phyloP scores from a whole-genome alignment of 1,284 basidiomycete genomes.

The Meira nashicola region DNA sequence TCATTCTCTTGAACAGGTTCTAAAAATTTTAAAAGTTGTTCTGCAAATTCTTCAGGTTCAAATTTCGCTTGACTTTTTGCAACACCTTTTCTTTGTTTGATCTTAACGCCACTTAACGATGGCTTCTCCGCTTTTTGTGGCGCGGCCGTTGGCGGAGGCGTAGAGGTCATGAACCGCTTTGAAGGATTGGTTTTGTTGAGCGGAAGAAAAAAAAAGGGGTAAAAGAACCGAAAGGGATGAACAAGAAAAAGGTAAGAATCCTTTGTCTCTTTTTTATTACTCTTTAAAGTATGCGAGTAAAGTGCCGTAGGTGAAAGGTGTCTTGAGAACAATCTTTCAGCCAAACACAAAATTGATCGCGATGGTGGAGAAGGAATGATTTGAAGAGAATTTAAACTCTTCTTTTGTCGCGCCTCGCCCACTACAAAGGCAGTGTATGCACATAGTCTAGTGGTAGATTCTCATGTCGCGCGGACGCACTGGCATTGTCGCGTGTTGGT shows the following conservation, averaged over 20 bases:
- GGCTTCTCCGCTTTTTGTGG: constrained; percentile 17
- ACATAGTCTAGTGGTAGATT: too few relatives aligned
- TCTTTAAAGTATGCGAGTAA: too few relatives aligned
- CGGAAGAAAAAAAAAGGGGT: background rate
- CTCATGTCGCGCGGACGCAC: too few relatives aligned
- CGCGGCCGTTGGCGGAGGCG: constrained; percentile 13
- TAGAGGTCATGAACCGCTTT: constrained; percentile 14
- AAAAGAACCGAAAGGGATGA: background rate
- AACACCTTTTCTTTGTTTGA: constrained; percentile 55
- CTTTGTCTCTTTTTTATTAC: too few relatives aligned
- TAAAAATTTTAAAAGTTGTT: constrained; percentile 87
- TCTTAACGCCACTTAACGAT: constrained; percentile 23
- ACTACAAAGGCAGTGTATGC: too few relatives aligned
- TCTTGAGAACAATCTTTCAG: too few relatives aligned
- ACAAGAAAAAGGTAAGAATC: background rate
- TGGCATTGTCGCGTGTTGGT: too few relatives aligned
- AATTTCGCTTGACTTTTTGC: constrained; percentile 59
- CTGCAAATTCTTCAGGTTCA: constrained; percentile 71
- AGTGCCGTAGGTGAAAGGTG: too few relatives aligned
- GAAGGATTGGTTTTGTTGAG: background rate
- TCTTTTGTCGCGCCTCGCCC: too few relatives aligned
- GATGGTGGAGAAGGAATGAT: too few relatives aligned
- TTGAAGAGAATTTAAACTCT: too few relatives aligned
- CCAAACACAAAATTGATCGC: too few relatives aligned
- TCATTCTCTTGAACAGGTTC: constrained; percentile 74